A percentile compares a stretch with the other conserved stretches of the same genome.
phyloP scores from a whole-genome alignment of 2,329 filamentous ascomycete genomes.

The Fusarium anguioides region DNA sequence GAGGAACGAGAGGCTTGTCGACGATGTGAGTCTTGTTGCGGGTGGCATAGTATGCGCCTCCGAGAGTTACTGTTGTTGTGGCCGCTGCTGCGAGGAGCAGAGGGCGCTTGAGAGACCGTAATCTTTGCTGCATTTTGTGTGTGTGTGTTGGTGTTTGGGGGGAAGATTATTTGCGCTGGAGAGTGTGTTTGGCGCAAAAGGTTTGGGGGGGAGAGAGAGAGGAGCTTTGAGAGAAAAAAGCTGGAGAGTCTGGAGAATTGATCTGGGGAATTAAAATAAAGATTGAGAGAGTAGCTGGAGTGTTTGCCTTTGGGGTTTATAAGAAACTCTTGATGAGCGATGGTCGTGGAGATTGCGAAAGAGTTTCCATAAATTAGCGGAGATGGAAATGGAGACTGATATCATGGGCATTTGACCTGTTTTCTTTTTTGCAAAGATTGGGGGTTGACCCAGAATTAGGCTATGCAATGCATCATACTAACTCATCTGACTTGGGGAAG shows the following conservation, averaged over 20 bases:
- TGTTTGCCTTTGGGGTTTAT: slow-evolving; percentile 20
- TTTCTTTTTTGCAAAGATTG: not conserved
- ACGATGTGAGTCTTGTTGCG: slow-evolving; percentile 47
- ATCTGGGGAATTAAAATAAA: slow-evolving; percentile 16
- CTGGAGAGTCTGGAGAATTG: slow-evolving; percentile 1
- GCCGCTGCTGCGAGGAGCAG: slow-evolving; percentile 48
- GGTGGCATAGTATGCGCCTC: slow-evolving; percentile 47
- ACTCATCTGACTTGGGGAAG: slow-evolving; percentile 11
- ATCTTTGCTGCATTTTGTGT: slow-evolving; percentile 50
- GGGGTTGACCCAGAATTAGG: slow-evolving; percentile 23
- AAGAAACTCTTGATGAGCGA: slow-evolving; percentile 10
- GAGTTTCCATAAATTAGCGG: slow-evolving; percentile 33
- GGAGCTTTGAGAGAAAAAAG: too few relatives aligned
- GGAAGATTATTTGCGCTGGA: not conserved
- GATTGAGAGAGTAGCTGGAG: slow-evolving; percentile 1
- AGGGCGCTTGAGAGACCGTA: slow-evolving; percentile 51
- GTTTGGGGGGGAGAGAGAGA: slow-evolving; percentile 11
- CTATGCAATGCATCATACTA: too few relatives aligned
- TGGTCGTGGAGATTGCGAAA: slow-evolving; percentile 20
- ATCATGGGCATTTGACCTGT: slow-evolving; percentile 20
- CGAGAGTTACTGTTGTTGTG: slow-evolving; percentile 46
- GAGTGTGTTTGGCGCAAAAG: not conserved
- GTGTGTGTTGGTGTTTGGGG: slow-evolving; percentile 16
- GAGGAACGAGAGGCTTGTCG: slow-evolving; percentile 49
- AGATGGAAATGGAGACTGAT: slow-evolving; percentile 28